Percentiles rank a stretch among this genome's conserved stretches.
Evolutionary conservation across 768 basidiomycete species (phyloP).

Genomic region (Pleurotus tuoliensis): DNA sequence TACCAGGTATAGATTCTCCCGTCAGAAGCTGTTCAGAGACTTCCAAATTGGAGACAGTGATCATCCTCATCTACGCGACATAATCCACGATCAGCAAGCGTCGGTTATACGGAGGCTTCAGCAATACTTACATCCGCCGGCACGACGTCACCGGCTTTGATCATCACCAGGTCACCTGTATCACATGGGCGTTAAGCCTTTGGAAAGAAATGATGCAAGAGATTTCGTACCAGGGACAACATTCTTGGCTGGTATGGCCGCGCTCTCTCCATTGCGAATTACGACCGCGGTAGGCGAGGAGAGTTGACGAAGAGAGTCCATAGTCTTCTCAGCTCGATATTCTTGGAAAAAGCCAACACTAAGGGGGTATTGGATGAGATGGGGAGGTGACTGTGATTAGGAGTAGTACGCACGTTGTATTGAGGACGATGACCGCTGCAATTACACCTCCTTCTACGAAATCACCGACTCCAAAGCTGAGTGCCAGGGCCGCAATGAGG

Average conservation of each 20-base stretch:
- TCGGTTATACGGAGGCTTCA: too few species aligned
- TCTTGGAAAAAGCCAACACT: conserved; percentile 5
- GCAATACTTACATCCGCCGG: conserved; percentile 1
- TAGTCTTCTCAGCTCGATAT: conserved; percentile 6
- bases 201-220: not conserved
- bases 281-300: conserved; percentile 5
- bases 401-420: not conserved
- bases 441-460: conserved; percentile 5
- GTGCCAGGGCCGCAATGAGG: conserved; percentile 1
- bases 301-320: conserved; percentile 4
- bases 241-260: conserved; percentile 8
- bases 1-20: conserved; percentile 4
- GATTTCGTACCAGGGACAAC: conserved; percentile 5
- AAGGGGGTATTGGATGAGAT: not conserved
- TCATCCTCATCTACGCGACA: not conserved
- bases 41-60: conserved; percentile 3
- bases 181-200: not conserved
- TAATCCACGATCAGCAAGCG: too few species aligned
- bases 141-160: conserved; percentile 6
- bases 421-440: conserved; percentile 3
- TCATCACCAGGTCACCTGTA: conserved; percentile 6
- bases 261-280: conserved; percentile 7
- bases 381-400: too few species aligned
- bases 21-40: conserved; percentile 4
- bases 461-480: not conserved